Evolutionary conservation across 495 filamentous ascomycete genomes (phyloP), one percentile per base, ranked within the genome.

Genomic region (Aspergillus homomorphus): DNA sequence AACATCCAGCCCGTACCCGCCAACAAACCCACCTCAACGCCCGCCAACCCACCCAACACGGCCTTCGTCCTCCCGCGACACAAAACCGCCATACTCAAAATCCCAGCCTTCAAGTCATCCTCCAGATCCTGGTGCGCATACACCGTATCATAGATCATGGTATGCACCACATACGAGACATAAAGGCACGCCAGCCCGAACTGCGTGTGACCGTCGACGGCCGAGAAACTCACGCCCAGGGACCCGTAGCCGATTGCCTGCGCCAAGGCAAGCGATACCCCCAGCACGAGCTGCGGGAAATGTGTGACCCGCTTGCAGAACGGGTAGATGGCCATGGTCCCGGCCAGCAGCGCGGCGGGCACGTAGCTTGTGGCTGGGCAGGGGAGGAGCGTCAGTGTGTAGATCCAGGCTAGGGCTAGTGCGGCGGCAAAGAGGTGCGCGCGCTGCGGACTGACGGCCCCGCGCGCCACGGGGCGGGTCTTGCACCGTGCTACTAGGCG

Each of bases 381-480:
- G 10, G 26, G 26, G 10, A 38, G 33, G 2, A 18, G 24, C 14
- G 23, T 4, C 14, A 50, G 14, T 4, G 3, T 7, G 18, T 10
- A 10, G 23, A 51, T 5, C 26, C 26, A 30, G 4, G 4, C 4
- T 50, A 50, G 14, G 8, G 21, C 46, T 15, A 30, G 67, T 0
- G 56, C 16, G 19, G 59, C 33, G 0, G 64, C 68, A 45, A 75
- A 77, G 6, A 71, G 30, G 49, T 74, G 57, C 0, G 66, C 75
- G 16, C 68, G 51, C 0, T 55, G 53, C 5, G 67, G 63, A 0
- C 69, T 64, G 7, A 83, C 68, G 9, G 79, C 79, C 0, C 78
- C 74, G 0, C 79, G 72, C 0, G 80, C 75, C 16, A 83, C 69
- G 2, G 78, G 79, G 3, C 79, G 71, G 42, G 67, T 57, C 2